Evolutionary conservation across 352 stramenopile species (phyloP).

Genomic region (Phytophthora pluvialis): DNA sequence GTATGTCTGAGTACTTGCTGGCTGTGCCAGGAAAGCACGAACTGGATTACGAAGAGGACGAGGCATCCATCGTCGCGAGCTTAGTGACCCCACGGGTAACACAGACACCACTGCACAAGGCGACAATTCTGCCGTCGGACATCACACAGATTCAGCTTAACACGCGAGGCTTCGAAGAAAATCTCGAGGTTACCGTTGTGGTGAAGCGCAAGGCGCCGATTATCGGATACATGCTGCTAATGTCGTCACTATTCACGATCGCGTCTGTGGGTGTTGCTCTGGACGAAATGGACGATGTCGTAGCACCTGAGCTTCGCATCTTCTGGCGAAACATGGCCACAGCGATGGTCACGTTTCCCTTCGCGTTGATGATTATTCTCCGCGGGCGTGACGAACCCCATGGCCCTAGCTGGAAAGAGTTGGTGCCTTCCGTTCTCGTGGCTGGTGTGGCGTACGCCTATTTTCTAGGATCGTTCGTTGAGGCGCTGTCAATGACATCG

Average conservation of each 20-base stretch:
- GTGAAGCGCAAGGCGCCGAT: slow-evolving; percentile 71
- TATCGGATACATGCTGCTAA: slow-evolving; percentile 71
- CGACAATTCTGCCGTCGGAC: slow-evolving; percentile 65
- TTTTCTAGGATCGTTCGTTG: slow-evolving; percentile 75
- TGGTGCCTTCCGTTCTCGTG: slow-evolving; percentile 52
- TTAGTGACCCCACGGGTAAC: slow-evolving; percentile 36
- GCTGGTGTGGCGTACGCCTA: slow-evolving; percentile 72
- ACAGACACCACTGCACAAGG: slow-evolving; percentile 42
- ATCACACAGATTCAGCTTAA: slow-evolving; percentile 79
- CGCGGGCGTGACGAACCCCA: slow-evolving; percentile 34
- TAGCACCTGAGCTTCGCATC: slow-evolving; percentile 80
- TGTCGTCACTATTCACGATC: slow-evolving; percentile 76
- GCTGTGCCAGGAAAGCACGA: slow-evolving; percentile 64
- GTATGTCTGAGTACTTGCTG: slow-evolving; percentile 70
- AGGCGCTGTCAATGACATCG: slow-evolving; percentile 72
- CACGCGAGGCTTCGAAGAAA: slow-evolving; percentile 70
- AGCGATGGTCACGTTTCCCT: slow-evolving; percentile 56
- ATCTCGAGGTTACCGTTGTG: slow-evolving; percentile 74
- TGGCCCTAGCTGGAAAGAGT: slow-evolving; percentile 35
- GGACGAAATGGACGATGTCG: slow-evolving; percentile 64
- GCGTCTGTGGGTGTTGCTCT: slow-evolving; percentile 80
- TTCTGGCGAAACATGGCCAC: slow-evolving; percentile 87
- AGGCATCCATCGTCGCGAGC: slow-evolving; percentile 22
- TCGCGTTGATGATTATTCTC: slow-evolving; percentile 51
- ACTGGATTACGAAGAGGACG: slow-evolving; percentile 41